Percentiles rank a stretch among this genome's conserved stretches.
These are phyloP conservation scores for Buddleja alternifolia DNA, from an alignment of 257 asterid genomes.

Conservation along the genomic window DNA sequence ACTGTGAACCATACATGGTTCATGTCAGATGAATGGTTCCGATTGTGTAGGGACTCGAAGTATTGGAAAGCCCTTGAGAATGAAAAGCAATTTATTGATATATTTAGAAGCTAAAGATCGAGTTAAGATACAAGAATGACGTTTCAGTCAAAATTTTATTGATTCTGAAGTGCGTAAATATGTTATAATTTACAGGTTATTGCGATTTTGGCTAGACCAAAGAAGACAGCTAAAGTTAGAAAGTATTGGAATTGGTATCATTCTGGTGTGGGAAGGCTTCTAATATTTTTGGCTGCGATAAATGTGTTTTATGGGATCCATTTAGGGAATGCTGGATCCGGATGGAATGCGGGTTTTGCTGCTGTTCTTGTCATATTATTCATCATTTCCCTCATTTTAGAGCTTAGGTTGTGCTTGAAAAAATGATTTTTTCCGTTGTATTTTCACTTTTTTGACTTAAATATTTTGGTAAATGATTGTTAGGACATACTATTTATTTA, in stretches of 20 bases:
- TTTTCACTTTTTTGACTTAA: not conserved
- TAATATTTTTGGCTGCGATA: slow-evolving; percentile 60
- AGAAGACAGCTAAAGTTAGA: slow-evolving; percentile 63
- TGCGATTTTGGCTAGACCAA: slow-evolving; percentile 77
- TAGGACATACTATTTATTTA: not conserved
- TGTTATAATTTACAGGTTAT: slow-evolving; percentile 43
- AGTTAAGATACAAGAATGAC: too few species aligned
- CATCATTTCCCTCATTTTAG: slow-evolving; percentile 45
- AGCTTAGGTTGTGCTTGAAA: slow-evolving; percentile 54
- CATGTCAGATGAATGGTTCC: too few species aligned
- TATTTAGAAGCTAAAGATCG: too few species aligned
- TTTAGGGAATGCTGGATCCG: slow-evolving; percentile 56
- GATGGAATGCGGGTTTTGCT: slow-evolving; percentile 84
- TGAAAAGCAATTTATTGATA: too few species aligned
- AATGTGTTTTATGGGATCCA: slow-evolving; percentile 87
- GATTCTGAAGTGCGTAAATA: not conserved
- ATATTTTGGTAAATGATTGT: not conserved
- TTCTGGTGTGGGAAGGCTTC: slow-evolving; percentile 53
- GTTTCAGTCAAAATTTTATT: too few species aligned
- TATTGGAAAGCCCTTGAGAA: too few species aligned
- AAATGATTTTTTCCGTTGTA: slow-evolving; percentile 21
- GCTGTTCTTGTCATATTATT: slow-evolving; percentile 50
- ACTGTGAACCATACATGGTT: too few species aligned
- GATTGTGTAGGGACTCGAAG: too few species aligned
- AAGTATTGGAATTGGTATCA: slow-evolving; percentile 97